These are phyloP conservation scores for Firmiana major DNA, from an alignment of 345 rosid species.

Conservation along the genomic window DNA sequence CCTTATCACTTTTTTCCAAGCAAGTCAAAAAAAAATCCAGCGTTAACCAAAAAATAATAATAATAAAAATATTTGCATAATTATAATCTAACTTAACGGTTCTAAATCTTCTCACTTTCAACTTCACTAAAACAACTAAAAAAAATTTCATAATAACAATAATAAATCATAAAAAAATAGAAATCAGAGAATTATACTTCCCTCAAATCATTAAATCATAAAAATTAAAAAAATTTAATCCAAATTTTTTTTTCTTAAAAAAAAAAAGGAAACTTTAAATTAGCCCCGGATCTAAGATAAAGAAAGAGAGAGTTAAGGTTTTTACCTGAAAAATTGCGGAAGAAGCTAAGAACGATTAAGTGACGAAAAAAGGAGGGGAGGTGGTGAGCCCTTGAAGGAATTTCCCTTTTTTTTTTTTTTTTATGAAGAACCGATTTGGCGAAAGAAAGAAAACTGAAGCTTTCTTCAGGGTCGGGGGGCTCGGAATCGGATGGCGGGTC, in stretches of 20 bases:
- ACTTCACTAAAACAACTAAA: constrained; percentile 4
- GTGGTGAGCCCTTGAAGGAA: background rate
- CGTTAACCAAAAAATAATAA: background rate
- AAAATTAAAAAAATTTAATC: background rate
- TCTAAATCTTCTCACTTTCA: background rate
- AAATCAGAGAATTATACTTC: background rate
- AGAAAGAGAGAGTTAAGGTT: background rate
- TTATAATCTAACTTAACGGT: background rate
- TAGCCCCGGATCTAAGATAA: background rate
- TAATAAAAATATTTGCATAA: background rate
- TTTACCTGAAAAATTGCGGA: constrained; percentile 2
- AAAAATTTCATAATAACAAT: background rate
- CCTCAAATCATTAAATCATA: background rate
- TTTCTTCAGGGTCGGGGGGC: background rate
- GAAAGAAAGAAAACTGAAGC: background rate
- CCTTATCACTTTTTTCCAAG: background rate
- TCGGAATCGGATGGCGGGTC: background rate
- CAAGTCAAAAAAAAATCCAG: background rate
- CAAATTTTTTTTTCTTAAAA: no score
- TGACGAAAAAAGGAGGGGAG: background rate
- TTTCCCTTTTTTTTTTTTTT: background rate
- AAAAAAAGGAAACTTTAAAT: background rate
- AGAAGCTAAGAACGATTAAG: background rate
- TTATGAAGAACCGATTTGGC: background rate
- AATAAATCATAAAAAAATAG: background rate